These are phyloP conservation scores for Arabidopsis hybrid DNA, from an alignment of 441 rosid species.

Conservation along the genomic window DNA sequence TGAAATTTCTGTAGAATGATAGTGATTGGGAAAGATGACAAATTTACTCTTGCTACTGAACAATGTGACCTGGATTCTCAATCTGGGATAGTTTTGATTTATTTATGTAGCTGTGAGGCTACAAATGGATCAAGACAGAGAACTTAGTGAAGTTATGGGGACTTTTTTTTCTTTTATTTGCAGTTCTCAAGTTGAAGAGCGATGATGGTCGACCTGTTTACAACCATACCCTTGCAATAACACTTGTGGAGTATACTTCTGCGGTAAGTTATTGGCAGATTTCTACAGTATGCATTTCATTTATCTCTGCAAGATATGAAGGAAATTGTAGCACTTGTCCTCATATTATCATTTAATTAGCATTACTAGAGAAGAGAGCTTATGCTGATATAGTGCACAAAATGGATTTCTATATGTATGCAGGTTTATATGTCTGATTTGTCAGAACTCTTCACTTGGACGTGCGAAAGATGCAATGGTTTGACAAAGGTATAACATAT, in stretches of 20 bases:
- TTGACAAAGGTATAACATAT: conserved; percentile 60
- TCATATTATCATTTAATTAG: neutral
- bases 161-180: conserved; percentile 10
- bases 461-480: conserved; percentile 82
- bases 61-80: neutral
- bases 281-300: neutral
- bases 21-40: too few relatives aligned
- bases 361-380: neutral
- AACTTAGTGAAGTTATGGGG: neutral
- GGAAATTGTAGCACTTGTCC: neutral
- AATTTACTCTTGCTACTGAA: neutral
- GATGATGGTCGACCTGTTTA: conserved; percentile 52
- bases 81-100: neutral
- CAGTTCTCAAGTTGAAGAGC: conserved; percentile 62
- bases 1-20: neutral
- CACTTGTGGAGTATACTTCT: conserved; percentile 85
- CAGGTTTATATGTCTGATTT: conserved; percentile 90
- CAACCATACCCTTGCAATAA: conserved; percentile 88
- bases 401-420: conserved; percentile 40
- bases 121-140: neutral
- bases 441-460: conserved; percentile 81
- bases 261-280: conserved; percentile 59
- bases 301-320: conserved; percentile 8
- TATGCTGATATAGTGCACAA: neutral
- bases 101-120: conserved; percentile 13